Base-by-base conservation (phyloP, 2,329 filamentous ascomycete species). In the Chrysoporthe deuterocubensis region DNA sequence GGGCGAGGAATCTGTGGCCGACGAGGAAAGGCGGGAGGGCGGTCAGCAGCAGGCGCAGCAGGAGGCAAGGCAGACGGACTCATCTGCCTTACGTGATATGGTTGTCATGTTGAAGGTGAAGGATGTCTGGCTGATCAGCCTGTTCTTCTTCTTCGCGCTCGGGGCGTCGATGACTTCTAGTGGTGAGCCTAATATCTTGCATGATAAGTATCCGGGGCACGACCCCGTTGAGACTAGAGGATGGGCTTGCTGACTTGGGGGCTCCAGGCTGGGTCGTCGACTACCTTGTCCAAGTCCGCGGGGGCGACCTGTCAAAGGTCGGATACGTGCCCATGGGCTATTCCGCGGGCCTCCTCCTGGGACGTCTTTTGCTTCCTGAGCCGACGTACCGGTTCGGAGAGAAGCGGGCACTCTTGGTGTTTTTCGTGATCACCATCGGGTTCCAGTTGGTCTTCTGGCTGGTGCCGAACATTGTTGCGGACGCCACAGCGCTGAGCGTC, bases 321-420 rank as follows among this genome's bases (percentile, higher is more conserved):
- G 88, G 88, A 0, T 91, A 90, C 63, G 84, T 91, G 0, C 85
- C 87, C 0, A 84, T 87, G 0, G 88, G 87, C 3, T 87, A 86
- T 71, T 88, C 83, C 59, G 88, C 86, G 2, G 88, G 88, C 0
- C 79, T 80, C 0, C 79, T 89, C 3, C 79, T 90, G 0, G 87
- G 88, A 0, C 78, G 88, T 5, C 70, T 89, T 0, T 65, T 89
- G 0, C 80, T 90, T 0, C 84, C 86, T 0, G 88, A 90, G 70
- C 86, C 87, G 0, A 89, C 84, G 0, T 83, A 88, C 73, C 80
- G 86, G 0, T 83, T 84, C 21, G 89, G 89, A 0, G 86, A 90
- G 70, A 80, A 84, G 21, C 79, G 80, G 4, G 89, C 90, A 85
- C 75, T 89, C 0, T 77, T 88, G 1, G 54, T 84, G 0, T 90